These are phyloP conservation scores for Jacaranda copaia DNA, from an alignment of 257 asterid species.

Conservation along the genomic window DNA sequence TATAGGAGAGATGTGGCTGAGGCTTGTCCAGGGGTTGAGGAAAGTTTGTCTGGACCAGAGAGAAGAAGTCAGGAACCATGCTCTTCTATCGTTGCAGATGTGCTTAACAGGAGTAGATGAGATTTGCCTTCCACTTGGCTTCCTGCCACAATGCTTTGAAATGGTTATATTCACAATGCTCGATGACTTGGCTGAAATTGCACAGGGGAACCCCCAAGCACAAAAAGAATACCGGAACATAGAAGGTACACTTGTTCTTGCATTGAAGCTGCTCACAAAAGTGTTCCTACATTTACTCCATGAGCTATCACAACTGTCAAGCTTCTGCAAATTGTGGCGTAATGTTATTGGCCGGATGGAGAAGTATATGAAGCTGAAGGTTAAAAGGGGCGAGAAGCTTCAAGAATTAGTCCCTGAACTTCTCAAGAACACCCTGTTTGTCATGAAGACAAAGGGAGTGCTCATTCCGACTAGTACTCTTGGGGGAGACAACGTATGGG, in stretches of 20 bases:
- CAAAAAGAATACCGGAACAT: slow-evolving; percentile 88
- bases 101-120: slow-evolving; percentile 82
- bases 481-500: slow-evolving; percentile 94
- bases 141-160: slow-evolving; percentile 90
- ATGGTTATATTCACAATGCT: slow-evolving; percentile 88
- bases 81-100: slow-evolving; percentile 71
- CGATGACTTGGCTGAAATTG: slow-evolving; percentile 85
- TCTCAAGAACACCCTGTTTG: slow-evolving; percentile 77
- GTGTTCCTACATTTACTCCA: slow-evolving; percentile 65
- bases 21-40: slow-evolving; percentile 88
- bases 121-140: slow-evolving; percentile 58
- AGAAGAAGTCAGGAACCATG: slow-evolving; percentile 93
- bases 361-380: slow-evolving; percentile 76
- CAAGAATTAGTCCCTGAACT: slow-evolving; percentile 90
- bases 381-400: slow-evolving; percentile 81
- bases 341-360: slow-evolving; percentile 88
- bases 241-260: slow-evolving; percentile 87
- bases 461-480: slow-evolving; percentile 79
- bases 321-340: slow-evolving; percentile 93
- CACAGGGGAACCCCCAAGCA: slow-evolving; percentile 87
- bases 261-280: slow-evolving; percentile 73
- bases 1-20: slow-evolving; percentile 96
- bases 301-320: slow-evolving; percentile 63
- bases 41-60: slow-evolving; percentile 95
- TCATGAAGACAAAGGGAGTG: slow-evolving; percentile 84